These are phyloP conservation scores for Graphium sp. DNA, from an alignment of 2,329 filamentous ascomycete species.

Conservation along the genomic window DNA sequence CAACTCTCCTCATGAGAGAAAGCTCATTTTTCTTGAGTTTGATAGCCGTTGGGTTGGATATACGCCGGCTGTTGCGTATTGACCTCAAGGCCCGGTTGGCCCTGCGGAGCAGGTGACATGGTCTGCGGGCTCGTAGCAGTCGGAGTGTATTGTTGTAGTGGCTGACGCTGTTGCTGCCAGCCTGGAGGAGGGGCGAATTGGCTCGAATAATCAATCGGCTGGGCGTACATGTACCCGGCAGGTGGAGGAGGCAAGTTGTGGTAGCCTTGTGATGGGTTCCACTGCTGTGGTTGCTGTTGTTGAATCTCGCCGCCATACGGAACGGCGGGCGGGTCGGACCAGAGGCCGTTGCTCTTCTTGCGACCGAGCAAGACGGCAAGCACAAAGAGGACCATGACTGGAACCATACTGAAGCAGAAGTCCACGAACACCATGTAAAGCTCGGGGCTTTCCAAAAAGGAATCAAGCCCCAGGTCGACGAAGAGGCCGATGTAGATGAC, in stretches of 20 bases:
- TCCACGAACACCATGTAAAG: slow-evolving; percentile 1
- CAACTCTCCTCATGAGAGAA: too few relatives aligned
- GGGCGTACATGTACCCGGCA: not conserved
- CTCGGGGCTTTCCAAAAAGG: not conserved
- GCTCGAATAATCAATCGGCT: too few relatives aligned
- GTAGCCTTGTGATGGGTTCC: not conserved
- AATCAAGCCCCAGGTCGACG: not conserved
- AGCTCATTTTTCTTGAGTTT: too few relatives aligned
- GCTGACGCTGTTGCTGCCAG: not conserved
- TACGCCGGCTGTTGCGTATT: too few relatives aligned
- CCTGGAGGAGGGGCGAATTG: too few relatives aligned
- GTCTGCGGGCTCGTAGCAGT: too few relatives aligned
- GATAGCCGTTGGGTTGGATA: too few relatives aligned
- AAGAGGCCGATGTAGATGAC: slow-evolving; percentile 16
- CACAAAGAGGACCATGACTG: slow-evolving; percentile 9
- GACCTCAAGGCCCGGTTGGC: too few relatives aligned
- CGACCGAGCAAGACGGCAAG: slow-evolving; percentile 12
- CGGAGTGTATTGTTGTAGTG: not conserved
- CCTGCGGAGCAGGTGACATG: too few relatives aligned
- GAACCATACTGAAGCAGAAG: slow-evolving; percentile 7
- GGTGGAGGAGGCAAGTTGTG: not conserved
- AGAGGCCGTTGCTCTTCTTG: slow-evolving; percentile 11
- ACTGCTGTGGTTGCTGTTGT: too few relatives aligned
- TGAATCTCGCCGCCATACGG: not conserved
- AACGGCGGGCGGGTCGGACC: slow-evolving; percentile 6